phyloP scores from a whole-genome alignment of 2,329 filamentous ascomycete species.

The Ophiostoma tasmaniense region DNA sequence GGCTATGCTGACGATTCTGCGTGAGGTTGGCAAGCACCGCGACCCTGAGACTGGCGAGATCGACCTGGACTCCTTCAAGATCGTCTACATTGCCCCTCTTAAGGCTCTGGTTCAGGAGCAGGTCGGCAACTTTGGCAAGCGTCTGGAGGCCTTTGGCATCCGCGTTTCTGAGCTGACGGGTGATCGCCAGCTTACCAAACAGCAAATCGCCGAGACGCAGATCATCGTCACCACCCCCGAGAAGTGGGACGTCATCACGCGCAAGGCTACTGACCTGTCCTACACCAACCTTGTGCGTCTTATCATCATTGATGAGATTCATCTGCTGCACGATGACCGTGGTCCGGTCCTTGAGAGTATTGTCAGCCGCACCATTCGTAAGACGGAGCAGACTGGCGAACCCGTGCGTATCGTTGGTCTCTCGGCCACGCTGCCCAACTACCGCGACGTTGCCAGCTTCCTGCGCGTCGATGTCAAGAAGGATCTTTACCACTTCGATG shows the following conservation, averaged over 20 bases:
- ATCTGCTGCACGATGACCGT: constrained; percentile 93
- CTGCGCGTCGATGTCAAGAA: constrained; percentile 78
- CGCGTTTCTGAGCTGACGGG: constrained; percentile 92
- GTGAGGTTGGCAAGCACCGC: constrained; percentile 92
- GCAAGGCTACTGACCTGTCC: constrained; percentile 92
- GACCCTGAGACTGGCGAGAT: constrained; percentile 87
- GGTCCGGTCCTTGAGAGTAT: constrained; percentile 96
- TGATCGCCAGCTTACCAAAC: constrained; percentile 95
- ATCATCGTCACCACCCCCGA: constrained; percentile 97
- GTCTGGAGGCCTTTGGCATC: constrained; percentile 84
- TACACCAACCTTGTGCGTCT: constrained; percentile 96
- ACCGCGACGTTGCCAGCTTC: constrained; percentile 91
- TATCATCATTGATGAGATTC: constrained; percentile 96
- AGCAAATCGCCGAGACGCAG: constrained; percentile 95
- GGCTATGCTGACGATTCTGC: constrained; percentile 91
- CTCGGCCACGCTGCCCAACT: constrained; percentile 93
- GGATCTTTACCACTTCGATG: constrained; percentile 93
- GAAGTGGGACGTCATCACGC: constrained; percentile 98
- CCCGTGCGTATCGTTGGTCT: constrained; percentile 85
- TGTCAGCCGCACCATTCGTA: constrained; percentile 85
- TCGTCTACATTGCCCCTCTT: constrained; percentile 91
- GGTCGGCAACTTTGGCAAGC: constrained; percentile 91
- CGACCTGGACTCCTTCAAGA: constrained; percentile 94
- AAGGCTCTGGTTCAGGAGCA: constrained; percentile 97
- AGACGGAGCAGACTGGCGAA: constrained; percentile 88